These are phyloP conservation scores for Cladobotryum protrusum DNA, from an alignment of 2,329 filamentous ascomycete species.

Conservation along the genomic window DNA sequence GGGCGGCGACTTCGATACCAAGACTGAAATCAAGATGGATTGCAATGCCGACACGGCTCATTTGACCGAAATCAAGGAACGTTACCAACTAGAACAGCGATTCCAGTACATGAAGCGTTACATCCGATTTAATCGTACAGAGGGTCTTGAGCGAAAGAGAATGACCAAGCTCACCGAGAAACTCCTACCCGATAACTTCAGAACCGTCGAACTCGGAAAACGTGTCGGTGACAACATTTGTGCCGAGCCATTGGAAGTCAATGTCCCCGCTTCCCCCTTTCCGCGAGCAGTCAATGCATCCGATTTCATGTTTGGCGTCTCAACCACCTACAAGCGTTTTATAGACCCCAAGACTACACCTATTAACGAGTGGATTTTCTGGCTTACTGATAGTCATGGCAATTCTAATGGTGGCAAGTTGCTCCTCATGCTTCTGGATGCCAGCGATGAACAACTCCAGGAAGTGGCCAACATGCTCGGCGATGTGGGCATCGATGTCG, in stretches of 20 bases:
- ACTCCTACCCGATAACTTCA: slow-evolving; percentile 43
- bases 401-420: slow-evolving; percentile 52
- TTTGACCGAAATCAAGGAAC: slow-evolving; percentile 39
- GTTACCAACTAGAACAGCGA: slow-evolving; percentile 41
- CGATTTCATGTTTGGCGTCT: slow-evolving; percentile 54
- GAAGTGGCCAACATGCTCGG: slow-evolving; percentile 42
- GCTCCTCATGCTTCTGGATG: slow-evolving; percentile 48
- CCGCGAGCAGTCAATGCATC: slow-evolving; percentile 47
- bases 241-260: slow-evolving; percentile 43
- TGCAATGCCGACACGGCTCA: slow-evolving; percentile 44
- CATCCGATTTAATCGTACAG: slow-evolving; percentile 41
- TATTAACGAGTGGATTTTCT: slow-evolving; percentile 54
- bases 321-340: slow-evolving; percentile 51
- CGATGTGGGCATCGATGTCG: slow-evolving; percentile 48
- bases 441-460: slow-evolving; percentile 44
- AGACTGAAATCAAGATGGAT: slow-evolving; percentile 33
- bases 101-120: slow-evolving; percentile 54
- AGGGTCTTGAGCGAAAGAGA: slow-evolving; percentile 43
- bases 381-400: slow-evolving; percentile 51
- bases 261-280: slow-evolving; percentile 44
- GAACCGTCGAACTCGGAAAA: slow-evolving; percentile 41
- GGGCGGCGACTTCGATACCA: slow-evolving; percentile 11
- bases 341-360: slow-evolving; percentile 45
- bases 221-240: slow-evolving; percentile 38
- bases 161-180: slow-evolving; percentile 45